These are phyloP conservation scores for Phytophthora multivora DNA, from an alignment of 352 stramenopile species.

Conservation along the genomic window DNA sequence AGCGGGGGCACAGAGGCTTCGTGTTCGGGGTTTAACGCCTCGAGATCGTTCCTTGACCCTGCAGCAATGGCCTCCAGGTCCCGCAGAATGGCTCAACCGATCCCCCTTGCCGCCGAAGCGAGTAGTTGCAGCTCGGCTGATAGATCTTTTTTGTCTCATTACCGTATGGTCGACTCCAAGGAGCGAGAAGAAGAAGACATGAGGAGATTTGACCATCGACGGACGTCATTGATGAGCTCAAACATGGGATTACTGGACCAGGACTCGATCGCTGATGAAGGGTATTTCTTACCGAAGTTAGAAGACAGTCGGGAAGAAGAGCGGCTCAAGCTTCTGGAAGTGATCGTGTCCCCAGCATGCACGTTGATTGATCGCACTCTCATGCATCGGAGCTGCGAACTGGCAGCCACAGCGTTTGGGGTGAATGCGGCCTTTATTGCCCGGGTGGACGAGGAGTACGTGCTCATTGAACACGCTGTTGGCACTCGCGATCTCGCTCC, in stretches of 20 bases:
- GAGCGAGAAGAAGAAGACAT: conserved; percentile 38
- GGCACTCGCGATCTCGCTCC: conserved; percentile 29
- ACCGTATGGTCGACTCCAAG: conserved; percentile 20
- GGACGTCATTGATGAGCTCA: conserved; percentile 62
- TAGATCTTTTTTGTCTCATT: conserved; percentile 19
- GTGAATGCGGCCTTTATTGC: conserved; percentile 59
- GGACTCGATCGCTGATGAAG: conserved; percentile 43
- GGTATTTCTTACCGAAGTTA: conserved; percentile 48
- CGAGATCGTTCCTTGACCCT: conserved; percentile 61
- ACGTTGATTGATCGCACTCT: conserved; percentile 60
- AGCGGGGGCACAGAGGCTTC: conserved; percentile 12
- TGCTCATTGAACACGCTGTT: conserved; percentile 57
- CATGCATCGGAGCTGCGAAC: conserved; percentile 64
- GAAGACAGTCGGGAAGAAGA: conserved; percentile 44
- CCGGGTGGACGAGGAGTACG: conserved; percentile 50
- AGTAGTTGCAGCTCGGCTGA: conserved; percentile 51
- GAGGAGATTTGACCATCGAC: conserved; percentile 32
- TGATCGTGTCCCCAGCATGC: conserved; percentile 61
- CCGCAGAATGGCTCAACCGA: conserved; percentile 19
- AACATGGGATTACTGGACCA: conserved; percentile 55
- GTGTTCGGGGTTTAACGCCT: conserved; percentile 18
- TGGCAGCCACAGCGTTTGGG: conserved; percentile 48
- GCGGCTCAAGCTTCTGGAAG: conserved; percentile 52
- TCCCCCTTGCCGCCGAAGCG: conserved; percentile 42
- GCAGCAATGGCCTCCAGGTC: conserved; percentile 27